Evolutionary conservation across 176 grass and related monocot species (phyloP).

Genomic region (Zoysia pacifica): DNA sequence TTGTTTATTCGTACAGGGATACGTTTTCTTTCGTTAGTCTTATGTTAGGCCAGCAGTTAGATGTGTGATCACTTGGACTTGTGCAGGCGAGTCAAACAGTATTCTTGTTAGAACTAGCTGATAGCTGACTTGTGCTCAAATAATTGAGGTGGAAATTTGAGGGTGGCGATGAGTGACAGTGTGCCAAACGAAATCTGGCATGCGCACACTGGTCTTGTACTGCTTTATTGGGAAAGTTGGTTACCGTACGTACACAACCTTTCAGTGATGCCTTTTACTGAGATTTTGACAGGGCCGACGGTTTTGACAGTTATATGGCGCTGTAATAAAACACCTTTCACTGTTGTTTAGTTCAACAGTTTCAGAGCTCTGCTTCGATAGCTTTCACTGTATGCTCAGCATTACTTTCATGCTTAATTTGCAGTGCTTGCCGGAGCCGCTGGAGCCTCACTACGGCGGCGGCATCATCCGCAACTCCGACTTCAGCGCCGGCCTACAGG

Average conservation of each 20-base stretch:
- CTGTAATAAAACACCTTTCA: no score
- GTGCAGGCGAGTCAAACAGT: constrained; percentile 17
- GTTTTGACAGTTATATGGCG: no score
- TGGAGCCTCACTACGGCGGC: constrained; percentile 69
- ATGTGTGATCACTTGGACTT: constrained; percentile 31
- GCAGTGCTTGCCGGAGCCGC: constrained; percentile 82
- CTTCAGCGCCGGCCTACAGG: constrained; percentile 54
- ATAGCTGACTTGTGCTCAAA: constrained; percentile 23
- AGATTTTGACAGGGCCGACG: constrained; percentile 28
- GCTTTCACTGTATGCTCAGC: no score
- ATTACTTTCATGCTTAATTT: no score
- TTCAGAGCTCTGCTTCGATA: no score
- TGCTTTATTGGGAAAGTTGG: constrained; percentile 10
- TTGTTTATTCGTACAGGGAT: neutral
- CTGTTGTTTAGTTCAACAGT: no score
- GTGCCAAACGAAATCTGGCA: constrained; percentile 45
- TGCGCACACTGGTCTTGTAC: neutral
- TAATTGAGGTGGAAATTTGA: neutral
- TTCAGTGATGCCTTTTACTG: constrained; percentile 29
- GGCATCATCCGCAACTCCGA: constrained; percentile 79
- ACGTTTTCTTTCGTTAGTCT: constrained; percentile 14
- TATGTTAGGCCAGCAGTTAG: constrained; percentile 37
- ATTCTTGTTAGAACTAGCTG: neutral
- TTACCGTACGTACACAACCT: constrained; percentile 27
- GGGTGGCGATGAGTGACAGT: constrained; percentile 1